phyloP scores from a whole-genome alignment of 176 grass and related monocot genomes.

The Lolium perenne region DNA sequence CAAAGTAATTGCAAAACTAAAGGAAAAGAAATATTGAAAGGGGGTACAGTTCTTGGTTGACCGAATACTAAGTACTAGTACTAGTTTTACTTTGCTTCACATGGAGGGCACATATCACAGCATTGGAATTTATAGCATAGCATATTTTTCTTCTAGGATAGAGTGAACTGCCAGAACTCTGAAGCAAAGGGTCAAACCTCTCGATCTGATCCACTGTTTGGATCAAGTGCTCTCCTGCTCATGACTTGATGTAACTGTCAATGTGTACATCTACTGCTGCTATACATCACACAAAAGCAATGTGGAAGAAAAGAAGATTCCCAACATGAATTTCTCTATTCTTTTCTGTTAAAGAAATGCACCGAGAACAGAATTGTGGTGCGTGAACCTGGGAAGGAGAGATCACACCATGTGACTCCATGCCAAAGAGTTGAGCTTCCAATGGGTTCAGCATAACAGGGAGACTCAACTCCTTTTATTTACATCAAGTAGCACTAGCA shows the following conservation, averaged over 20 bases:
- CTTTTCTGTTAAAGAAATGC: constrained; percentile 6
- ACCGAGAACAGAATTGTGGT: not conserved
- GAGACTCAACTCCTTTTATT: not conserved
- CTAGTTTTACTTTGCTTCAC: not conserved
- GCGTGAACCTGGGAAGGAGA: constrained; percentile 14
- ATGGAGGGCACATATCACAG: not conserved
- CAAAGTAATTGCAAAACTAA: not conserved
- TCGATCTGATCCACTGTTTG: not conserved
- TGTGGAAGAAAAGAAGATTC: not conserved
- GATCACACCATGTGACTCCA: constrained; percentile 41
- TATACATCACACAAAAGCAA: not conserved
- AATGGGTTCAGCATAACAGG: not conserved
- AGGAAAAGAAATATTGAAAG: not conserved
- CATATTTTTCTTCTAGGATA: not conserved
- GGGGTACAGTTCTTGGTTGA: constrained; percentile 22
- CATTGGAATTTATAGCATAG: not conserved
- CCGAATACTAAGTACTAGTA: not conserved
- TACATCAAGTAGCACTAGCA: not conserved
- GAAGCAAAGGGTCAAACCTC: constrained; percentile 4
- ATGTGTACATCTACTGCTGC: not conserved
- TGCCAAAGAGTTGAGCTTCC: not conserved
- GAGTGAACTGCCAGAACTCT: not conserved
- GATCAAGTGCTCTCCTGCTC: not conserved
- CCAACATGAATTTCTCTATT: not conserved
- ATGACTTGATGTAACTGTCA: constrained; percentile 2